Conservation (phyloP, 768 basidiomycete genomes). For the Saitozyma podzolica region DNA sequence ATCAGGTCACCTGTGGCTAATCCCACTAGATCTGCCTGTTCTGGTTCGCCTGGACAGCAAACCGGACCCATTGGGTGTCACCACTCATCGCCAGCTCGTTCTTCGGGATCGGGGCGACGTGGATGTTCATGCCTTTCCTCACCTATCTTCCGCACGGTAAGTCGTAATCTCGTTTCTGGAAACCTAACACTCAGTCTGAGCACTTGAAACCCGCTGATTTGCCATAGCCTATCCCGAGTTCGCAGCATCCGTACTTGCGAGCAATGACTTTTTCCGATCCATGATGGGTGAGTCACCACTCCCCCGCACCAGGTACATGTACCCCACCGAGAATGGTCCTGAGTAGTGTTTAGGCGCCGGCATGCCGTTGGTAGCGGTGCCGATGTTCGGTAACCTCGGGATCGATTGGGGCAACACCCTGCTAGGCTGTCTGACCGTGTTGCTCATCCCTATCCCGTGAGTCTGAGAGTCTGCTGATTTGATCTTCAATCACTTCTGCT, state of each 20-base stretch:
- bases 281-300: conserved; percentile 30
- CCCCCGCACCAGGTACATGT: conserved; percentile 1
- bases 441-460: conserved; percentile 50
- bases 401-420: conserved; percentile 48
- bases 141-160: conserved; percentile 29
- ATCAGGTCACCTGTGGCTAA: background rate
- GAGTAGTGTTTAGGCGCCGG: conserved; percentile 21
- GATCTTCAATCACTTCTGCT: background rate
- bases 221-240: conserved; percentile 42
- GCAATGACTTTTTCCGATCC: conserved; percentile 51
- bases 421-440: conserved; percentile 45
- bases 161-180: no score
- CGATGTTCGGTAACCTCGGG: conserved; percentile 45
- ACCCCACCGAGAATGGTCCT: background rate
- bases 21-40: conserved; percentile 28
- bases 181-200: no score
- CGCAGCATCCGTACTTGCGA: conserved; percentile 51
- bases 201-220: background rate
- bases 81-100: conserved; percentile 24
- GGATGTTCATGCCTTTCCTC: conserved; percentile 36
- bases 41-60: conserved; percentile 48
- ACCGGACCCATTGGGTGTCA: conserved; percentile 42
- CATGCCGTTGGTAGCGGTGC: conserved; percentile 46
- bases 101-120: conserved; percentile 35
- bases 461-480: conserved; percentile 1